Evolutionary conservation across 345 rosid genomes (phyloP).

Genomic region (Eucalyptus tenuipes): DNA sequence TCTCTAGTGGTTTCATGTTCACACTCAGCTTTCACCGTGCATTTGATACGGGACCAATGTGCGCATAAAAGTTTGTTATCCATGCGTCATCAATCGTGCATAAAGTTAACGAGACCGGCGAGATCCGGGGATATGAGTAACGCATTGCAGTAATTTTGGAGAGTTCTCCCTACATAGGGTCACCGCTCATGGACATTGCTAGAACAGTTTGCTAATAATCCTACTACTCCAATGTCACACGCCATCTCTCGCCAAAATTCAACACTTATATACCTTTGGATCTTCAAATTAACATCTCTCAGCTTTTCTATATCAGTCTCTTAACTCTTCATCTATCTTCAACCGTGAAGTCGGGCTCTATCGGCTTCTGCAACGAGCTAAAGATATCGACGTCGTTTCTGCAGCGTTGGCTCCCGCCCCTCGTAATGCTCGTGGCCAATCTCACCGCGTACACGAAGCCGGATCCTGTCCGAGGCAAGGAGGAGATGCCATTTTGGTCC

Average conservation of each 20-base stretch:
- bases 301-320: background rate
- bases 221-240: background rate
- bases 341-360: constrained; percentile 24
- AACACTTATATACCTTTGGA: background rate
- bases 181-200: background rate
- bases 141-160: background rate
- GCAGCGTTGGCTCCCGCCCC: constrained; percentile 18
- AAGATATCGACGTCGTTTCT: constrained; percentile 1
- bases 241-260: background rate
- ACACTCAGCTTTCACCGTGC: background rate
- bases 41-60: background rate
- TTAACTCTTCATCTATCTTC: constrained; percentile 7
- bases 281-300: background rate
- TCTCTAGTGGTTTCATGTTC: too few species aligned
- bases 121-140: background rate
- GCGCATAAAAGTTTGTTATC: background rate
- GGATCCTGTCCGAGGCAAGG: background rate
- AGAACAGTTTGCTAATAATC: background rate
- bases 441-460: background rate
- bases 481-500: background rate
- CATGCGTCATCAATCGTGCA: background rate
- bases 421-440: constrained; percentile 9
- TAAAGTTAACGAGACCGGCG: background rate
- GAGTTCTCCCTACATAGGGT: background rate
- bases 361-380: constrained; percentile 23